Conservation (phyloP, 108 stramenopile species). For the Craspedostauros australis region DNA sequence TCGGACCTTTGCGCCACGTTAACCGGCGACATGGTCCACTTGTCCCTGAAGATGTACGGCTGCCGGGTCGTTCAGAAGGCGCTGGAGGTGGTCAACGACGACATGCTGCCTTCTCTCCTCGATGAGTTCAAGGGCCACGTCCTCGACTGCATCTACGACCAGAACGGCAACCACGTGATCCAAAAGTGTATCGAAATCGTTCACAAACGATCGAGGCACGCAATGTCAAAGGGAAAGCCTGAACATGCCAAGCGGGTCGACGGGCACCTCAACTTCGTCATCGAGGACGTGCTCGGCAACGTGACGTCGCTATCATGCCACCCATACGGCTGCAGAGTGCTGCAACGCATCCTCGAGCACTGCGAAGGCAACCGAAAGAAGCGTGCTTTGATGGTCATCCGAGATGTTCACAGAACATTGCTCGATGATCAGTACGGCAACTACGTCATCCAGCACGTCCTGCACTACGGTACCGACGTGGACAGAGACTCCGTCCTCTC, state of each 20-base stretch:
- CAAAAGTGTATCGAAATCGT: slow-evolving; percentile 94
- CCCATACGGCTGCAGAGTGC: slow-evolving; percentile 94
- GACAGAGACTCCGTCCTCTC: slow-evolving; percentile 76
- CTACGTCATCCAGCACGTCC: slow-evolving; percentile 89
- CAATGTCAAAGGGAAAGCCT: slow-evolving; percentile 31
- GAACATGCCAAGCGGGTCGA: slow-evolving; percentile 33
- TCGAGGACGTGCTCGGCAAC: slow-evolving; percentile 81
- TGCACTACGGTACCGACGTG: slow-evolving; percentile 76
- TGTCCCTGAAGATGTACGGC: slow-evolving; percentile 90
- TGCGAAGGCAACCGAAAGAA: slow-evolving; percentile 76
- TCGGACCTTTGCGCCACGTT: slow-evolving; percentile 51
- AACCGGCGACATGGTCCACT: slow-evolving; percentile 71
- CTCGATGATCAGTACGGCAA: slow-evolving; percentile 89
- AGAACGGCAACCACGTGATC: slow-evolving; percentile 97
- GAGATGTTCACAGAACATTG: slow-evolving; percentile 47
- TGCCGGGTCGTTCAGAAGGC: slow-evolving; percentile 96
- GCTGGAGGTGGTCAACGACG: slow-evolving; percentile 70
- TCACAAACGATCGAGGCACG: slow-evolving; percentile 44
- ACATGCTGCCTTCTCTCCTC: slow-evolving; percentile 71
- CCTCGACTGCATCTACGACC: slow-evolving; percentile 91
- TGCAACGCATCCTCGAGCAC: slow-evolving; percentile 95
- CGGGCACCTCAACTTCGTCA: slow-evolving; percentile 88
- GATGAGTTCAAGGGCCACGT: slow-evolving; percentile 83
- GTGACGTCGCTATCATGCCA: slow-evolving; percentile 86
- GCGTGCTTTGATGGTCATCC: slow-evolving; percentile 56